Conservation (phyloP, 2,329 filamentous ascomycete genomes). For the Graphilbum ipis-grandicollis region DNA sequence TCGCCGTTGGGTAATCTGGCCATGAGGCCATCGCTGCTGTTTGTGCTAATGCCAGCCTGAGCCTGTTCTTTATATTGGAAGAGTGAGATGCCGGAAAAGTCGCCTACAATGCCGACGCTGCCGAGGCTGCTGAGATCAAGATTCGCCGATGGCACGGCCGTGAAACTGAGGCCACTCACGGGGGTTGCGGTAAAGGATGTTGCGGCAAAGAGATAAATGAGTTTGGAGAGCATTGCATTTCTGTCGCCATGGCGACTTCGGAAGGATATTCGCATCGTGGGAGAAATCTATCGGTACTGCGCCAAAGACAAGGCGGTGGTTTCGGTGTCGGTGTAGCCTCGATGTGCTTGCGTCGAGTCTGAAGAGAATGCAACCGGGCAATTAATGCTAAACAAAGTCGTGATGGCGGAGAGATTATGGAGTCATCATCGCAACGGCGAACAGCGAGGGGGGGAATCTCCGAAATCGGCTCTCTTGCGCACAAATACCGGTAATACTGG, state of each 20-base stretch:
- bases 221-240: too few species aligned
- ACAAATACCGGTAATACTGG: too few species aligned
- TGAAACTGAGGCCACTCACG: conserved; percentile 38
- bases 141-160: conserved; percentile 46
- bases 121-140: conserved; percentile 68
- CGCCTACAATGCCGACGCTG: conserved; percentile 67
- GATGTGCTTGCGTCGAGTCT: too few species aligned
- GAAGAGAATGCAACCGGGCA: too few species aligned
- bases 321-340: too few species aligned
- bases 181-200: conserved; percentile 23
- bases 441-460: too few species aligned
- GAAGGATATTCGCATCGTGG: neutral
- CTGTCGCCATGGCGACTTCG: neutral
- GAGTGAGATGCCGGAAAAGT: conserved; percentile 82
- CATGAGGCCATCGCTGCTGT: conserved; percentile 69
- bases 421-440: neutral
- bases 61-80: conserved; percentile 74
- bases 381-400: too few species aligned
- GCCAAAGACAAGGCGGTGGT: too few species aligned
- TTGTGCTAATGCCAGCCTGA: conserved; percentile 46
- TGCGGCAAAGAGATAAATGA: too few species aligned
- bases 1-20: conserved; percentile 71
- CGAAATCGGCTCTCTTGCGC: too few species aligned
- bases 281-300: too few species aligned
- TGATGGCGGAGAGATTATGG: neutral